Evolutionary conservation across 208 protist species (phyloP), one percentile per base, ranked within the genome.

Genomic region (Acanthamoeba sp.): DNA sequence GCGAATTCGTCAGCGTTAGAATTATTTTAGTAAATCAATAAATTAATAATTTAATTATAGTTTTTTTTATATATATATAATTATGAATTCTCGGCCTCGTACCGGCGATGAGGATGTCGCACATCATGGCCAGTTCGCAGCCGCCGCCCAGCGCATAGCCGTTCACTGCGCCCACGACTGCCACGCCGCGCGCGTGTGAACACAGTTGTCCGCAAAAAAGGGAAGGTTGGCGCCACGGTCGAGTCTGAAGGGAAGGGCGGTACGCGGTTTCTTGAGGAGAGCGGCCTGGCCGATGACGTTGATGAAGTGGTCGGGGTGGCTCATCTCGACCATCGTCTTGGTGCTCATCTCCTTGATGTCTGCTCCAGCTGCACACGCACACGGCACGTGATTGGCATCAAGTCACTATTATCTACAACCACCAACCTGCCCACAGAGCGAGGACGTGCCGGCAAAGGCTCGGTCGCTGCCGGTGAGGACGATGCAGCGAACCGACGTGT

Each of bases 301-400:
- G 52, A 59, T 52, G 99, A 96, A 40, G 98, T 96, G 95, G 98
- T 96, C 36, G 85, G 76, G 38, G 96, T 95, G 82, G 98, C 95
- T n/a, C 96, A 95, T 78, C 10, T 99, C 97, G n/a, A 96, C 91
- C 69, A 98, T 98, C 34, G 48, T 96, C 78, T 95, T 90, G 22
- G 96, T 94, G 69, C 94, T 89, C 98, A 99, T 99, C 85, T 98
- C 96, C 95, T 99, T 99, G 93, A 99, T 99, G 95, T 99, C 36
- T 96, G 52, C 94, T 80, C 24, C 96, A 91, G 62, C 94, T 90
- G 95, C 99, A 98, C 6, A 98, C 98, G 18, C 52, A 59, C 20
- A n/a, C 52, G 45, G 6, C 45, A 52, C 45, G n/a, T n/a, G n/a
- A n/a, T n/a, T n/a, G n/a, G n/a, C n/a, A n/a, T n/a, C n/a, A n/a